phyloP scores from a whole-genome alignment of 257 asterid species.

The Asclepias syriaca region DNA sequence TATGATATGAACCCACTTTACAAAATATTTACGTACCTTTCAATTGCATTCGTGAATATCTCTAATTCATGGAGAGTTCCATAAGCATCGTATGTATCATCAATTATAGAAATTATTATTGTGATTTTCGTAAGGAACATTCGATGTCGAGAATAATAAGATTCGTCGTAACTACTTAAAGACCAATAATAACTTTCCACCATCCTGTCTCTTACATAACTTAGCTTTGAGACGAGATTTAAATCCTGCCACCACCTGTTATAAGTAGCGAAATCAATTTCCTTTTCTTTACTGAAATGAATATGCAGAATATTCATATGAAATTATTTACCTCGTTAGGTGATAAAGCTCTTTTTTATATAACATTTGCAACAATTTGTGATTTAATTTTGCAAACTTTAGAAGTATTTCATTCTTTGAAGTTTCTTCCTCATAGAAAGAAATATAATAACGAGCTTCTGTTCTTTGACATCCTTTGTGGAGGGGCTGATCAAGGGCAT shows the following conservation, averaged over 20 bases:
- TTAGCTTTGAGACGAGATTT: neutral
- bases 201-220: slow-evolving; percentile 24
- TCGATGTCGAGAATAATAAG: slow-evolving; percentile 16
- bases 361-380: slow-evolving; percentile 24
- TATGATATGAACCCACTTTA: neutral
- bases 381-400: slow-evolving; percentile 30
- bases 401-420: slow-evolving; percentile 11
- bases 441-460: slow-evolving; percentile 22
- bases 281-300: no score
- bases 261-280: no score
- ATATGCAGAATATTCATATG: no score
- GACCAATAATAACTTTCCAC: slow-evolving; percentile 31
- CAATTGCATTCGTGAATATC: neutral
- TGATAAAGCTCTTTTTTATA: slow-evolving; percentile 22
- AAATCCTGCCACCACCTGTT: slow-evolving; percentile 22
- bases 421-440: slow-evolving; percentile 17
- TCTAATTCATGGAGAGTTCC: slow-evolving; percentile 14
- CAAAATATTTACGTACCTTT: slow-evolving; percentile 1
- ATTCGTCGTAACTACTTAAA: slow-evolving; percentile 14
- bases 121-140: slow-evolving; percentile 15
- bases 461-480: slow-evolving; percentile 23
- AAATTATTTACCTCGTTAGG: slow-evolving; percentile 20
- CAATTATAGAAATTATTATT: slow-evolving; percentile 13
- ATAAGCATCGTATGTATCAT: slow-evolving; percentile 29
- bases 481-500: slow-evolving; percentile 18